Conservation (phyloP, 805 yeast genomes). For the Ogataea trehalophila region DNA sequence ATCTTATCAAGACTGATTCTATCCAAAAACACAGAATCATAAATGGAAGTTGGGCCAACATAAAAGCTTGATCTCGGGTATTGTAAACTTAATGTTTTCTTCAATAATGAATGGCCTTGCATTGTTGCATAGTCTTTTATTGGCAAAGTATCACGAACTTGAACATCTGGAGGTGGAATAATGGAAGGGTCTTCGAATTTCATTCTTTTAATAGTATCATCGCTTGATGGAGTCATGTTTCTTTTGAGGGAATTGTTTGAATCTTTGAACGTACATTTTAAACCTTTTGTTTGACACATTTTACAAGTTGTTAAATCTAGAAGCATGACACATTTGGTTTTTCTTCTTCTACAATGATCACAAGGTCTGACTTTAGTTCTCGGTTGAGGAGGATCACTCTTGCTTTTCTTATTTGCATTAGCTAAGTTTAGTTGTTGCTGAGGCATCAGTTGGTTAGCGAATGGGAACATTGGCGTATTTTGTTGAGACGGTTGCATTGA, state of each 20-base stretch:
- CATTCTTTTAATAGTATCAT: conserved; percentile 25
- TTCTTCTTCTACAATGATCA: conserved; percentile 78
- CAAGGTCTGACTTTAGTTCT: conserved; percentile 56
- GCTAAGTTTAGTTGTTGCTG: no score
- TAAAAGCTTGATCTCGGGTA: conserved; percentile 87
- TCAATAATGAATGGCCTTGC: conserved; percentile 59
- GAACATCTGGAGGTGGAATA: conserved; percentile 35
- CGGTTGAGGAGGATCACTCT: conserved; percentile 34
- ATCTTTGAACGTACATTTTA: conserved; percentile 72
- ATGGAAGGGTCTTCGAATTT: conserved; percentile 31
- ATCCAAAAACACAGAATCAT: conserved; percentile 67
- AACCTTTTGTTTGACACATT: conserved; percentile 69
- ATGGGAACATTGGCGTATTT: background rate
- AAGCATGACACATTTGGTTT: conserved; percentile 69
- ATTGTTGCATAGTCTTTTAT: conserved; percentile 63
- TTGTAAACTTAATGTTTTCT: conserved; percentile 69
- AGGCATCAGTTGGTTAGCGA: conserved; percentile 1
- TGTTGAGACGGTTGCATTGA: background rate
- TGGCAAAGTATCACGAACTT: conserved; percentile 51
- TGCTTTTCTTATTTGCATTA: conserved; percentile 2
- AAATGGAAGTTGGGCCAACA: conserved; percentile 84
- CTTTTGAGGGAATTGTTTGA: conserved; percentile 39
- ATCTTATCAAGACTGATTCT: conserved; percentile 60
- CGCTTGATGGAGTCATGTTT: conserved; percentile 28
- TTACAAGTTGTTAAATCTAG: conserved; percentile 63